A percentile compares a stretch with the other conserved stretches of the same genome.
Conservation (phyloP, 805 yeast species). For the Lachancea thermotolerans region DNA sequence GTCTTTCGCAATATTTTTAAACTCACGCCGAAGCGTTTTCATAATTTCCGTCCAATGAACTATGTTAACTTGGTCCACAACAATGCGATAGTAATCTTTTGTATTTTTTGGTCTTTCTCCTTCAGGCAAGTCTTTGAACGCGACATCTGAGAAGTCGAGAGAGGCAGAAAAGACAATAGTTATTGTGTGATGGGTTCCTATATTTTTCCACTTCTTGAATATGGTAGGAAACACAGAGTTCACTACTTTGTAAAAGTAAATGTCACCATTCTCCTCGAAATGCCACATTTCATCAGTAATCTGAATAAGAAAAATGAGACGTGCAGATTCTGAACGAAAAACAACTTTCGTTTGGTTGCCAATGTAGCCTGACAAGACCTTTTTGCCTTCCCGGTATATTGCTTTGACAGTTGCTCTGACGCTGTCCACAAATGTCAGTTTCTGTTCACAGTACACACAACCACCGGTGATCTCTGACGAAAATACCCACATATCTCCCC, state of each 20-base stretch:
- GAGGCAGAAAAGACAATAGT: slow-evolving; percentile 83
- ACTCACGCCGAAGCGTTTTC: slow-evolving; percentile 79
- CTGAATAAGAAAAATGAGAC: slow-evolving; percentile 75
- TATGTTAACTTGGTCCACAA: slow-evolving; percentile 88
- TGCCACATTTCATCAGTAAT: slow-evolving; percentile 96
- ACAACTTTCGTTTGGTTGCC: slow-evolving; percentile 71
- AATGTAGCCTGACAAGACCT: slow-evolving; percentile 67
- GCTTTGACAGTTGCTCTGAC: slow-evolving; percentile 59
- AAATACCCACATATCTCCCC: slow-evolving; percentile 92
- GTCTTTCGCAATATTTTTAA: slow-evolving; percentile 72
- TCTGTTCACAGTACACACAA: slow-evolving; percentile 64
- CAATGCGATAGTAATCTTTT: slow-evolving; percentile 82
- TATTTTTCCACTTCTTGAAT: slow-evolving; percentile 78
- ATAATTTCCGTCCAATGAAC: slow-evolving; percentile 87
- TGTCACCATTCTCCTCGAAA: slow-evolving; percentile 93
- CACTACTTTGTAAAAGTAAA: slow-evolving; percentile 84
- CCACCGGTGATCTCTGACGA: slow-evolving; percentile 53
- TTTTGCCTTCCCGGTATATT: slow-evolving; percentile 58
- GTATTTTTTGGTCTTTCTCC: slow-evolving; percentile 69
- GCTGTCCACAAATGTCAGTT: slow-evolving; percentile 52
- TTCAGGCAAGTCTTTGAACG: slow-evolving; percentile 52
- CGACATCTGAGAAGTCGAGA: slow-evolving; percentile 47
- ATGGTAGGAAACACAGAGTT: slow-evolving; percentile 89
- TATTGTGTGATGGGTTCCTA: slow-evolving; percentile 83
- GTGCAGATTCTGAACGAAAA: slow-evolving; percentile 87